phyloP scores from a whole-genome alignment of 768 basidiomycete genomes.

The Mycena leptocephala region DNA sequence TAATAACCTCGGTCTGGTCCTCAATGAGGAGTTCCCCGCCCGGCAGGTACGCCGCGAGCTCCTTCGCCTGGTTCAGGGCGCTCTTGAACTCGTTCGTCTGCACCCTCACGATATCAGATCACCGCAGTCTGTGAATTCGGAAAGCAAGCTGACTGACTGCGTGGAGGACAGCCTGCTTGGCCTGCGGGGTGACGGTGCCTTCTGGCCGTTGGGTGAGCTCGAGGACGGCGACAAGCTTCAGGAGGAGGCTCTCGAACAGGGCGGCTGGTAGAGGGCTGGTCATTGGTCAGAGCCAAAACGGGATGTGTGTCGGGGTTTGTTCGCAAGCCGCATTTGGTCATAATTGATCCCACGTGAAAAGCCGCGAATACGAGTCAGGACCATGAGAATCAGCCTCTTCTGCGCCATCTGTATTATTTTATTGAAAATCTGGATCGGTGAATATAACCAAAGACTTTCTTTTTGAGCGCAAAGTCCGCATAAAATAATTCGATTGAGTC shows the following conservation, averaged over 20 bases:
- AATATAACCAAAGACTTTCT: too few relatives aligned
- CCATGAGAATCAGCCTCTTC: too few relatives aligned
- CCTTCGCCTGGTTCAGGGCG: slow-evolving; percentile 71
- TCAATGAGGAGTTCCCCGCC: slow-evolving; percentile 81
- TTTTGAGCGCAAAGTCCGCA: too few relatives aligned
- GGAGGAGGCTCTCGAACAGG: slow-evolving; percentile 71
- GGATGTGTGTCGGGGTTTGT: background rate
- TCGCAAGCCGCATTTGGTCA: slow-evolving; percentile 2
- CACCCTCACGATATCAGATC: background rate
- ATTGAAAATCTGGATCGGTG: too few relatives aligned
- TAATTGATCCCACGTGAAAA: too few relatives aligned
- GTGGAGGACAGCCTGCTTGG: slow-evolving; percentile 78
- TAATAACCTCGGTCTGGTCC: slow-evolving; percentile 82
- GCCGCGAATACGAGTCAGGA: too few relatives aligned
- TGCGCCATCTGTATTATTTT: too few relatives aligned
- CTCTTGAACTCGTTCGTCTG: slow-evolving; percentile 85
- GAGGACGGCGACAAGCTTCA: slow-evolving; percentile 74
- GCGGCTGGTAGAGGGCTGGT: slow-evolving; percentile 59
- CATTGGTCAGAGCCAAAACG: slow-evolving; percentile 44
- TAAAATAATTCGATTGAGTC: too few relatives aligned
- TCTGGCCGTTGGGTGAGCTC: slow-evolving; percentile 73
- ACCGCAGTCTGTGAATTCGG: background rate
- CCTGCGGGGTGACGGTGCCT: slow-evolving; percentile 68
- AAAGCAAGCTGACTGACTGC: slow-evolving; percentile 69
- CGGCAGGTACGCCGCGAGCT: slow-evolving; percentile 70